A percentile compares a stretch with the other conserved stretches of the same genome.
Conservation (phyloP, 805 yeast species). For the Ascoidea rubescens region DNA sequence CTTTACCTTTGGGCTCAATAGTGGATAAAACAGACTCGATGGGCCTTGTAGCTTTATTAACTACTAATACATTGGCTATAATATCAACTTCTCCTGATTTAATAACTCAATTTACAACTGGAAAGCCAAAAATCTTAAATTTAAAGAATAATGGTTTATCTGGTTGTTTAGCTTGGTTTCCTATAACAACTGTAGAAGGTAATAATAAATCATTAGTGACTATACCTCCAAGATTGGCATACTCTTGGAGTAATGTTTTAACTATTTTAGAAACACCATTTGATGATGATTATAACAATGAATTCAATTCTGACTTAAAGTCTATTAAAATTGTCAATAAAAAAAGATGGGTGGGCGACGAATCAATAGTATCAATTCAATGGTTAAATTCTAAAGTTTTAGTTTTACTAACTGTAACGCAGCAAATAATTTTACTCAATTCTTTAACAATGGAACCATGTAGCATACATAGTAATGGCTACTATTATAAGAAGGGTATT, state of each 20-base stretch:
- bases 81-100: slow-evolving; percentile 39
- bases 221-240: slow-evolving; percentile 40
- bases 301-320: slow-evolving; percentile 13
- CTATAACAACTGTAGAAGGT: slow-evolving; percentile 23
- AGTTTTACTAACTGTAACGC: slow-evolving; percentile 29
- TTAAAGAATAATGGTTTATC: slow-evolving; percentile 17
- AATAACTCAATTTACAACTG: slow-evolving; percentile 38
- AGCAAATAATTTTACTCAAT: slow-evolving; percentile 28
- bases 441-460: slow-evolving; percentile 19
- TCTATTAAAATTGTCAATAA: slow-evolving; percentile 23
- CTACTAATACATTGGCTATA: slow-evolving; percentile 33
- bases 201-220: slow-evolving; percentile 10
- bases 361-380: slow-evolving; percentile 35
- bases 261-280: slow-evolving; percentile 36
- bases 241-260: slow-evolving; percentile 51
- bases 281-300: slow-evolving; percentile 17
- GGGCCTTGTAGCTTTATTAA: slow-evolving; percentile 48
- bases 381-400: slow-evolving; percentile 38
- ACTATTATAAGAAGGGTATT: slow-evolving; percentile 19
- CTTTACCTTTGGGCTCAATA: slow-evolving; percentile 49
- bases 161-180: slow-evolving; percentile 53
- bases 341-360: slow-evolving; percentile 30
- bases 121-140: slow-evolving; percentile 27
- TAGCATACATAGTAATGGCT: too few species aligned
- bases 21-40: slow-evolving; percentile 39